phyloP scores from a whole-genome alignment of 2,329 filamentous ascomycete species.

The Helotiales sp. region DNA sequence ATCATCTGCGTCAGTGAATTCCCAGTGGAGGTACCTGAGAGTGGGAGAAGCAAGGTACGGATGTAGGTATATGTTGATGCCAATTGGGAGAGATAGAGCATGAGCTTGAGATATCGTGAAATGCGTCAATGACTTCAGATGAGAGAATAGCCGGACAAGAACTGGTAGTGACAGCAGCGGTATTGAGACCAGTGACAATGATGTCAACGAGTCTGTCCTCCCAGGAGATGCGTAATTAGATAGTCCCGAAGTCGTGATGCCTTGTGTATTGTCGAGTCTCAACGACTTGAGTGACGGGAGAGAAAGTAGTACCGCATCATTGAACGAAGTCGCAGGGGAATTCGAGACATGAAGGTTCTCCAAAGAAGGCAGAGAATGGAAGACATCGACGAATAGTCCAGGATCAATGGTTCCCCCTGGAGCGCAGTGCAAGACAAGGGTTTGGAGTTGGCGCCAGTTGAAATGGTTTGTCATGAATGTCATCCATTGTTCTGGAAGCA shows the following conservation, averaged over 20 bases:
- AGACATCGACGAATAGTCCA: constrained; percentile 51
- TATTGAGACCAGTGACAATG: constrained; percentile 56
- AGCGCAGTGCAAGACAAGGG: constrained; percentile 58
- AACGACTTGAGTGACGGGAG: constrained; percentile 57
- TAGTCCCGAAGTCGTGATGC: constrained; percentile 56
- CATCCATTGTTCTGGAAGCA: constrained; percentile 43
- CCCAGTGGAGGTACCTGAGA: constrained; percentile 61
- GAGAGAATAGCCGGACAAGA: constrained; percentile 58
- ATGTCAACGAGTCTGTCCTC: constrained; percentile 46
- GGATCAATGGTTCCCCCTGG: constrained; percentile 54
- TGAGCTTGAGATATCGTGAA: constrained; percentile 57
- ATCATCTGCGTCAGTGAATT: constrained; percentile 44
- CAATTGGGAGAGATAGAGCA: constrained; percentile 54
- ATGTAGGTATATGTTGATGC: constrained; percentile 60
- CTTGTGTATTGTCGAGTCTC: constrained; percentile 54
- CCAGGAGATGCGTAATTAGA: constrained; percentile 55
- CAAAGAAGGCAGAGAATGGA: constrained; percentile 53
- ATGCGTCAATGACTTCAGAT: constrained; percentile 47
- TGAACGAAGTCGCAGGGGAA: constrained; percentile 56
- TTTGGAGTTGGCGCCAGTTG: constrained; percentile 56
- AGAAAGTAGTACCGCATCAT: constrained; percentile 53
- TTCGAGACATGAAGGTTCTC: constrained; percentile 60
- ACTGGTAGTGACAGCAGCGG: constrained; percentile 56
- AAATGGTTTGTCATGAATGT: constrained; percentile 52
- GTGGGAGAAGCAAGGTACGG: constrained; percentile 60